Base-by-base conservation (phyloP, 108 stramenopile species). In the Skeletonema tropicum region DNA sequence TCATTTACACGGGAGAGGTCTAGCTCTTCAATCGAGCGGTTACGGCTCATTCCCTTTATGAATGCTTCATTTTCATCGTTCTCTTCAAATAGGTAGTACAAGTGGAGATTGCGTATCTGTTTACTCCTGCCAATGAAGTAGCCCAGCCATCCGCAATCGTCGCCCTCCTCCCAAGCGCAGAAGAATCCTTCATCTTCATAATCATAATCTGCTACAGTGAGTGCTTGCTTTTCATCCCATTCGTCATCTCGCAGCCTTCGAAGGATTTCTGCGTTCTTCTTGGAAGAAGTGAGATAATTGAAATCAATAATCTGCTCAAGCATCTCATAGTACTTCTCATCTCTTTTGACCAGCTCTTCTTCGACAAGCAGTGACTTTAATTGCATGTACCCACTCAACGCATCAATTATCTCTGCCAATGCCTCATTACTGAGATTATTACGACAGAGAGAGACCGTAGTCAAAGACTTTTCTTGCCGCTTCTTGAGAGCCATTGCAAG, bases 61-160 rank as follows among this genome's bases (percentile, higher is more conserved):
- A 49, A 19, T 21, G 6, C 48, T 21, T 19, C 6, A 49, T 21
- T 4, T 19, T 49, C 3, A 49, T 21, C 19, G 17, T 1, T 6
- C 1, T 49, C 48, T 49, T 49, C 19, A 15, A 6, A 6, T 35
- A 35, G 35, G 35, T 8, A 35, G 35, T 35, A 6, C 35, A 35
- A 35, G 8, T 0, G 6, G 35, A 35, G 35, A 6, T 35, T 6
- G 35, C 13, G 39, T 13, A 49, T 14, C 48, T 21, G 48, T 21
- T 19, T 3, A 32, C 32, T 61, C 19, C 60, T 61, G 3, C 58
- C 58, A 26, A 61, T 17, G 38, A 61, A 61, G 17, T 61, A 61
- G 5, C 60, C 60, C 30, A 61, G 21, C 60, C 60, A 61, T 5
- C 60, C 60, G 3, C 2, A n/a, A 32, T 61, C 60, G 19, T 49